Conservation (phyloP, 2,329 filamentous ascomycete genomes). For the Huntiella moniliformis region DNA sequence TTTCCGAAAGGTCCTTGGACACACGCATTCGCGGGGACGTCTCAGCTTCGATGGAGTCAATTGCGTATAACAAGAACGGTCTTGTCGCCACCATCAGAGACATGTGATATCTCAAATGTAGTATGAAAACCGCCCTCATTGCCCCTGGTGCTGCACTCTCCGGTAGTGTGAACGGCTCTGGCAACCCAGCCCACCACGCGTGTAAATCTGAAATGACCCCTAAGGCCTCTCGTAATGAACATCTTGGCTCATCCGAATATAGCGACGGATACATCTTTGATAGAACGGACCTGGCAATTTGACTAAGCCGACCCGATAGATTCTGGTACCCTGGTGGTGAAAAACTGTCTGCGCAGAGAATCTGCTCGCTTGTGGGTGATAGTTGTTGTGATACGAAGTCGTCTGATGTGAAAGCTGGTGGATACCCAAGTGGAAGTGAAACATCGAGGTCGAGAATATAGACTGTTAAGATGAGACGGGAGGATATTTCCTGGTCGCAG, state of each 20-base stretch:
- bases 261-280: conserved; percentile 1
- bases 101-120: conserved; percentile 13
- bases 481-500: conserved; percentile 15
- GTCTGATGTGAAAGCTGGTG: conserved; percentile 14
- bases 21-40: conserved; percentile 12
- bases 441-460: conserved; percentile 16
- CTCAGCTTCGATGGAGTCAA: conserved; percentile 2
- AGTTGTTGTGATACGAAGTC: conserved; percentile 4
- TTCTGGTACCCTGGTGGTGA: conserved; percentile 16
- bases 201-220: conserved; percentile 12
- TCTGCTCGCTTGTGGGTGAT: conserved; percentile 12
- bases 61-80: conserved; percentile 15
- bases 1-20: conserved; percentile 14
- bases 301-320: conserved; percentile 14
- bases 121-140: conserved; percentile 15
- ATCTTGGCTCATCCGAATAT: neutral
- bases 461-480: conserved; percentile 15
- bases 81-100: conserved; percentile 11
- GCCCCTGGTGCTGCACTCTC: conserved; percentile 14
- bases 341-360: conserved; percentile 15
- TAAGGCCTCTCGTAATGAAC: conserved; percentile 13
- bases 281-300: conserved; percentile 14
- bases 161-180: conserved; percentile 12
- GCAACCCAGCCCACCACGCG: conserved; percentile 14
- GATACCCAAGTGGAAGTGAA: conserved; percentile 15